Percentiles rank a stretch among this genome's conserved stretches.
These are phyloP conservation scores for Ramaria sp. DNA, from an alignment of 768 basidiomycete species.

Conservation along the genomic window DNA sequence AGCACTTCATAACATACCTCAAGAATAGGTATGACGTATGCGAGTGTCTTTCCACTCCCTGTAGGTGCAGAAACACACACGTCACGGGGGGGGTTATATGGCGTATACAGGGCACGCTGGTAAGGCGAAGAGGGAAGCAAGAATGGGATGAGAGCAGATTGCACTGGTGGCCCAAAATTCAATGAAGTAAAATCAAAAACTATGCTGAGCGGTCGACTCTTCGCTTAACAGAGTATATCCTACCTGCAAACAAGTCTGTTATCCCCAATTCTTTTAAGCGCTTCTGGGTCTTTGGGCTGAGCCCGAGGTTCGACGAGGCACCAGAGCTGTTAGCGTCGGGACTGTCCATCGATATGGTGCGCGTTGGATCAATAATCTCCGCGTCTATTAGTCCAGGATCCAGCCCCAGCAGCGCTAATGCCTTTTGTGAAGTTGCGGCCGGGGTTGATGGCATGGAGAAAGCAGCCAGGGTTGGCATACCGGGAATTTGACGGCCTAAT, in stretches of 20 bases:
- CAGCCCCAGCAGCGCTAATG: slow-evolving; percentile 69
- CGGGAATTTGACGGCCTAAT: slow-evolving; percentile 3
- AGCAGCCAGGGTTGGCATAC: background rate
- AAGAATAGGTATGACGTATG: slow-evolving; percentile 89
- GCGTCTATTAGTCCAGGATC: slow-evolving; percentile 65
- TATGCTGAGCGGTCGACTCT: background rate
- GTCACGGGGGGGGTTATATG: slow-evolving; percentile 61
- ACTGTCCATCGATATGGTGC: slow-evolving; percentile 29
- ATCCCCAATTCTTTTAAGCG: slow-evolving; percentile 70
- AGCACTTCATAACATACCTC: slow-evolving; percentile 40
- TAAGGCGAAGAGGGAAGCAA: slow-evolving; percentile 41
- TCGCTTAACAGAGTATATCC: background rate
- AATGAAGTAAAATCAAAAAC: background rate
- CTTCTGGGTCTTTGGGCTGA: slow-evolving; percentile 49
- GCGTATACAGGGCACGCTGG: slow-evolving; percentile 46
- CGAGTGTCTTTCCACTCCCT: slow-evolving; percentile 94
- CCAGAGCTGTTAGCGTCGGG: slow-evolving; percentile 19
- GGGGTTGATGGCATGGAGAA: slow-evolving; percentile 64
- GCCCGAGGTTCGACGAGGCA: slow-evolving; percentile 33
- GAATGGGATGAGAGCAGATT: slow-evolving; percentile 79
- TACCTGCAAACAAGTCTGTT: slow-evolving; percentile 83
- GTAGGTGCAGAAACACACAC: slow-evolving; percentile 95
- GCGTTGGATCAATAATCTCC: slow-evolving; percentile 51
- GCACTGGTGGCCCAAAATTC: slow-evolving; percentile 42
- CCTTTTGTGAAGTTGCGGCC: slow-evolving; percentile 54